phyloP scores from a whole-genome alignment of 495 filamentous ascomycete genomes.

The Patellaria atrata region DNA sequence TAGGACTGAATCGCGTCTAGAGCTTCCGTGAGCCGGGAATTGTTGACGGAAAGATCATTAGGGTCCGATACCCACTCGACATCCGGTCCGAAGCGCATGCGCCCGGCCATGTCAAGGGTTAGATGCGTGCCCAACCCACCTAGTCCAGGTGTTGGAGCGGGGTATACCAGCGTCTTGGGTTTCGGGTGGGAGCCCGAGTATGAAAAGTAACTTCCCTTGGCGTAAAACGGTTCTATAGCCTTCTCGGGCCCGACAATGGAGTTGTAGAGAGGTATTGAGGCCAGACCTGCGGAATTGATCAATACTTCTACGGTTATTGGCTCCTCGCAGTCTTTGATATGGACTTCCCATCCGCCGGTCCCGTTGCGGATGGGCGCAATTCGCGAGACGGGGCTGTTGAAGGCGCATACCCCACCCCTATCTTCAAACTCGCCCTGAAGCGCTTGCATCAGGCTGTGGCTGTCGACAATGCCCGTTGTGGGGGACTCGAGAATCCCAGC shows the following conservation, averaged over 20 bases:
- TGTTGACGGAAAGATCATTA: constrained; percentile 39
- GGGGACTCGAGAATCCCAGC: constrained; percentile 67
- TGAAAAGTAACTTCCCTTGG: constrained; percentile 92
- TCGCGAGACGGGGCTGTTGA: constrained; percentile 44
- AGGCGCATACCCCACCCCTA: constrained; percentile 55
- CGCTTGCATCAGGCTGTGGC: constrained; percentile 66
- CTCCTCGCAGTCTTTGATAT: constrained; percentile 34
- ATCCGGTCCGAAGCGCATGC: constrained; percentile 86
- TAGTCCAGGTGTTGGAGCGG: constrained; percentile 62
- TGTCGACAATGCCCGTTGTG: constrained; percentile 82
- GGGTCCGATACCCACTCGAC: constrained; percentile 78
- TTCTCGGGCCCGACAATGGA: constrained; percentile 52
- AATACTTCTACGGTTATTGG: constrained; percentile 57
- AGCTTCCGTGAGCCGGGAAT: constrained; percentile 48
- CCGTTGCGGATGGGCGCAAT: constrained; percentile 40
- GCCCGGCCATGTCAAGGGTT: constrained; percentile 75
- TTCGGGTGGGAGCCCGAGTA: constrained; percentile 51
- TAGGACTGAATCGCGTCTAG: constrained; percentile 63
- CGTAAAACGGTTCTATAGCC: constrained; percentile 54
- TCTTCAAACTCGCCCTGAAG: constrained; percentile 68
- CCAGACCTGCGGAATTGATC: constrained; percentile 76
- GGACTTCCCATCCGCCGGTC: constrained; percentile 38
- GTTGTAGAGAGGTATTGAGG: constrained; percentile 64
- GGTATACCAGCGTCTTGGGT: constrained; percentile 71
- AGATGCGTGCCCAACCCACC: constrained; percentile 87